These are phyloP conservation scores for Ogataea methanolica DNA, from an alignment of 805 yeast genomes.

Conservation along the genomic window DNA sequence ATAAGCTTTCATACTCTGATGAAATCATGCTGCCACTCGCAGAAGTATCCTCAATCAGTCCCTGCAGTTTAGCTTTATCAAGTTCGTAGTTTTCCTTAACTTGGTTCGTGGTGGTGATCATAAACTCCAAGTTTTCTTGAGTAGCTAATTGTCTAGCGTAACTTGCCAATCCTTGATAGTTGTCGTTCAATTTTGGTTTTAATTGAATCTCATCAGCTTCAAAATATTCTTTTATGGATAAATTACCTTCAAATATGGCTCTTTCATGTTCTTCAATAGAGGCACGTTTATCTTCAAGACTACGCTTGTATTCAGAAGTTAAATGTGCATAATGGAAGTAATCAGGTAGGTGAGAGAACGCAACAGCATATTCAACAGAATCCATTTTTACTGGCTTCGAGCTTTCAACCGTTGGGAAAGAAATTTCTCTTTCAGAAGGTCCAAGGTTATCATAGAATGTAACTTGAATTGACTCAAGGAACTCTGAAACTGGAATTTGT, in stretches of 20 bases:
- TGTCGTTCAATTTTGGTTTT: slow-evolving; percentile 21
- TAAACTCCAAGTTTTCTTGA: slow-evolving; percentile 25
- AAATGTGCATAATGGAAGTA: slow-evolving; percentile 27
- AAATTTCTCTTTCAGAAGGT: slow-evolving; percentile 25
- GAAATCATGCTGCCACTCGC: slow-evolving; percentile 21
- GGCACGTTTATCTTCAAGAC: not conserved
- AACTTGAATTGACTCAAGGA: slow-evolving; percentile 26
- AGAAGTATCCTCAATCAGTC: slow-evolving; percentile 18
- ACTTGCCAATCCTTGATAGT: slow-evolving; percentile 29
- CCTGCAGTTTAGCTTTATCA: slow-evolving; percentile 16
- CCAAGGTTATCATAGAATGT: slow-evolving; percentile 29
- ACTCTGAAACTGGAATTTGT: slow-evolving; percentile 24
- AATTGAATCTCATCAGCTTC: slow-evolving; percentile 20
- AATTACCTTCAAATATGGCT: slow-evolving; percentile 28
- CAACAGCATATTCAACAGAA: slow-evolving; percentile 26
- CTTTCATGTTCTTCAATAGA: slow-evolving; percentile 22
- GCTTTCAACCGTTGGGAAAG: slow-evolving; percentile 3
- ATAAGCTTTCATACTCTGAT: slow-evolving; percentile 20
- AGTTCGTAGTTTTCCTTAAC: slow-evolving; percentile 24
- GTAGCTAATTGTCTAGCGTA: slow-evolving; percentile 27
- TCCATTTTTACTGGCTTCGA: slow-evolving; percentile 5
- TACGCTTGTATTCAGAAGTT: slow-evolving; percentile 19
- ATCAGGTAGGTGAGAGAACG: slow-evolving; percentile 24
- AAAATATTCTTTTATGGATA: slow-evolving; percentile 29
- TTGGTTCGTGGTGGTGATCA: slow-evolving; percentile 20